A percentile compares a stretch with the other conserved stretches of the same genome.
Conservation (phyloP, 805 yeast species). For the Wilhelminamyces savonicus region DNA sequence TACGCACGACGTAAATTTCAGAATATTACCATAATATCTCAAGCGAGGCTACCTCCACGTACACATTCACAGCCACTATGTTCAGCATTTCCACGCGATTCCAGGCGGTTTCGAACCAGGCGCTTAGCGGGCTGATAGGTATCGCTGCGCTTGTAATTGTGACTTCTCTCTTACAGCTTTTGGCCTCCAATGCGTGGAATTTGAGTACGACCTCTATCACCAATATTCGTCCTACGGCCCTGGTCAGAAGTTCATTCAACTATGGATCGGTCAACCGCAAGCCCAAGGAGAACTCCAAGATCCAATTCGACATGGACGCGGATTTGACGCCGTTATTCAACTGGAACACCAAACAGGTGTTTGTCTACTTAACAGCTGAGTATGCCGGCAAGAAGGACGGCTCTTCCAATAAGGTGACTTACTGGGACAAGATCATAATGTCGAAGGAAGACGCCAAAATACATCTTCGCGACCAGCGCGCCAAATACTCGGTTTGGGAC, state of each 20-base stretch:
- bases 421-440: conserved; percentile 85
- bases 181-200: conserved; percentile 37
- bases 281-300: conserved; percentile 70
- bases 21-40: too few relatives aligned
- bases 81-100: conserved; percentile 27
- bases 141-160: conserved; percentile 43
- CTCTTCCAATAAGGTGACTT: conserved; percentile 62
- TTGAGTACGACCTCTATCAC: conserved; percentile 31
- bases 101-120: conserved; percentile 48
- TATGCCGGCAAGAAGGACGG: conserved; percentile 46
- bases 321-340: conserved; percentile 80
- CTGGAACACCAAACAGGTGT: conserved; percentile 97
- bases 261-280: conserved; percentile 63
- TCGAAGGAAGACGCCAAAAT: conserved; percentile 53
- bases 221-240: conserved; percentile 32
- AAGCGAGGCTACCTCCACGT: too few relatives aligned
- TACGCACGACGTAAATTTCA: too few relatives aligned
- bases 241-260: conserved; percentile 48
- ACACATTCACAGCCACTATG: conserved; percentile 16
- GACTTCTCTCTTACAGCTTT: conserved; percentile 45
- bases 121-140: conserved; percentile 45
- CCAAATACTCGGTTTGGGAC: conserved; percentile 89
- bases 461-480: conserved; percentile 43
- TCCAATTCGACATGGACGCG: conserved; percentile 64
- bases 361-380: conserved; percentile 83